Evolutionary conservation across 139 green algal genomes (phyloP).

Genomic region (Chlamydomonas urium): DNA sequence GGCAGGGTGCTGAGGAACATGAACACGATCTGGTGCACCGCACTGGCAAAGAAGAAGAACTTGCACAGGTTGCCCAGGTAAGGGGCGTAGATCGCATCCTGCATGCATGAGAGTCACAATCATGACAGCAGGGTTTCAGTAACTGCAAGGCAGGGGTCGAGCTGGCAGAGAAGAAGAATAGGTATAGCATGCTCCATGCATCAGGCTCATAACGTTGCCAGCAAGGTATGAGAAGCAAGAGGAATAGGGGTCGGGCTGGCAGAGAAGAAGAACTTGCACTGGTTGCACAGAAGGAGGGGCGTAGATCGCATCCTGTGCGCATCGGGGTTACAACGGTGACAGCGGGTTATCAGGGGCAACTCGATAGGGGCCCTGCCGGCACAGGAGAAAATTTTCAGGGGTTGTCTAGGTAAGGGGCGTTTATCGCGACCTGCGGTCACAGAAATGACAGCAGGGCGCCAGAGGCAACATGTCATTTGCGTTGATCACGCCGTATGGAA

Average conservation of each 20-base stretch:
- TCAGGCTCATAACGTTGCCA: background rate
- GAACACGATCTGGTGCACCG: conserved; percentile 71
- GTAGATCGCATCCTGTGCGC: background rate
- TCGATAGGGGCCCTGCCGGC: background rate
- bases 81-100: conserved; percentile 36
- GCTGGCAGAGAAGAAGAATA: background rate
- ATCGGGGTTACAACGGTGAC: background rate
- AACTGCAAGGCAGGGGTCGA: background rate
- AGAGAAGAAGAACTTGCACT: background rate
- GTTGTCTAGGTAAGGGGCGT: background rate
- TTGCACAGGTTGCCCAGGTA: conserved; percentile 53
- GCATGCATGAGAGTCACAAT: background rate
- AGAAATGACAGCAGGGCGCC: background rate
- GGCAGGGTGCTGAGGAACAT: conserved; percentile 47
- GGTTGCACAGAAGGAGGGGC: background rate
- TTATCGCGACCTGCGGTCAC: background rate
- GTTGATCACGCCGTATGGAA: too few relatives aligned
- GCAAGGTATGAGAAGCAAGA: too few relatives aligned
- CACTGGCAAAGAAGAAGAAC: conserved; percentile 59
- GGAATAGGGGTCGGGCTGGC: background rate
- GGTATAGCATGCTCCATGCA: background rate
- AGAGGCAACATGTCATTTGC: background rate
- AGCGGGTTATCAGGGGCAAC: background rate
- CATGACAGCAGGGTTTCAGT: background rate
- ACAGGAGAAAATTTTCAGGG: background rate